Base-by-base conservation (phyloP, 2,329 filamentous ascomycete species). In the Corynespora cassiicola region DNA sequence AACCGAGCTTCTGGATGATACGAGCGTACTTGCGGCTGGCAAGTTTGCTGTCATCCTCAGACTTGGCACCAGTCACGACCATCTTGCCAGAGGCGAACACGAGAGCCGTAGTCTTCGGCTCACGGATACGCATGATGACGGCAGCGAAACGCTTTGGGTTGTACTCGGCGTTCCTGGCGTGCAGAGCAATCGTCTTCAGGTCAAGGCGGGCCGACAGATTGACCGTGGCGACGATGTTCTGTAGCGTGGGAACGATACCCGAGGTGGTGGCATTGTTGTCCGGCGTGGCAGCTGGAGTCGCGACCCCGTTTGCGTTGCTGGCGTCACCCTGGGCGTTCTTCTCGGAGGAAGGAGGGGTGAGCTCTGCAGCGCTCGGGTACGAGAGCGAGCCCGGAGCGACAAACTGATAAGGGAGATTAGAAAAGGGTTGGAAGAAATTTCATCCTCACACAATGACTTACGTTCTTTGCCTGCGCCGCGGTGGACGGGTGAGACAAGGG, bases 1-100 rank as follows among this genome's bases (percentile, higher is more conserved):
- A 99, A 49, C 94, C 94, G 45, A 99, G 88, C 78, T 99, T 99
- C 80, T 99, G 94, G 61, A 99, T 97, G 72, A 99, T 97, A 64
- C 94, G 91, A 36, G 94, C 94, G 68, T 97, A 97, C 75, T 99
- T 99, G 75, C 92, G 86, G 44, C 88, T 94, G 7, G 94, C 94
- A 63, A 99, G 85, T 77, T 96, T 96, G 45, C 90, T 95, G 69
- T 97, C 94, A 70, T 97, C 94, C 68, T 97, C 94, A 1, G 90
- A 95, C 75, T 97, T 97, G 50, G 92, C 92, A 76, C 92, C 92
- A 37, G 94, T 97, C 11, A 97, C 94, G 30, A 97, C 94, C 94
- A 99, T 97, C 82, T 99, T 99, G 73, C 94, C 94, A 2, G 88
- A 95, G 43, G 94, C 94, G 63, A 99, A 99, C 78, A 99, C 97